A percentile compares a stretch with the other conserved stretches of the same genome.
phyloP scores from a whole-genome alignment of 2,329 filamentous ascomycete species.

The Talaromyces sp. region DNA sequence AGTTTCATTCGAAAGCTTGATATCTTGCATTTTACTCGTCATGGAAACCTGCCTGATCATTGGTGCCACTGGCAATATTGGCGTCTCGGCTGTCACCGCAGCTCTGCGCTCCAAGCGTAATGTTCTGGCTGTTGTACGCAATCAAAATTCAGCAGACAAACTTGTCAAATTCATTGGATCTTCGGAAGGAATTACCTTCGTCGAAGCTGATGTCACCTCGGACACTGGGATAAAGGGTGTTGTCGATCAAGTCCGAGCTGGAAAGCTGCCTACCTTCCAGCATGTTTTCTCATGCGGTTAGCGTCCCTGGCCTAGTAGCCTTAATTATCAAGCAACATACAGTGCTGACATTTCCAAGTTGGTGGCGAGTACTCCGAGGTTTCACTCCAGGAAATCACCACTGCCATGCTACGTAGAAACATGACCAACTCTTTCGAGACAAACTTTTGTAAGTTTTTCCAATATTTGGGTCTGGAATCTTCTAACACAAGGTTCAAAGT shows the following conservation, averaged over 20 bases:
- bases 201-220: background rate
- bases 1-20: no score
- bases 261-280: background rate
- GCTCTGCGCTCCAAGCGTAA: background rate
- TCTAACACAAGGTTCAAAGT: background rate
- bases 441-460: background rate
- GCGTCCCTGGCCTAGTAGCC: background rate
- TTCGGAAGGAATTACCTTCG: background rate
- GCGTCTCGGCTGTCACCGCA: background rate
- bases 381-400: background rate
- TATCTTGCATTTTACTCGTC: no score
- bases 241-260: background rate
- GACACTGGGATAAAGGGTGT: background rate
- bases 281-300: constrained; percentile 1
- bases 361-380: background rate
- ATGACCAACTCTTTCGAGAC: background rate
- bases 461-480: background rate
- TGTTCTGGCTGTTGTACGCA: background rate
- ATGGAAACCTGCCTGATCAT: background rate
- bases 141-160: constrained; percentile 1
- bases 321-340: no score
- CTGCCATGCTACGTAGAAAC: background rate
- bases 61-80: background rate
- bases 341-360: background rate
- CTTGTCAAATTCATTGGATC: background rate